A percentile compares a stretch with the other conserved stretches of the same genome.
Conservation (phyloP, 2,329 filamentous ascomycete genomes). For the Didymella arachidicola region DNA sequence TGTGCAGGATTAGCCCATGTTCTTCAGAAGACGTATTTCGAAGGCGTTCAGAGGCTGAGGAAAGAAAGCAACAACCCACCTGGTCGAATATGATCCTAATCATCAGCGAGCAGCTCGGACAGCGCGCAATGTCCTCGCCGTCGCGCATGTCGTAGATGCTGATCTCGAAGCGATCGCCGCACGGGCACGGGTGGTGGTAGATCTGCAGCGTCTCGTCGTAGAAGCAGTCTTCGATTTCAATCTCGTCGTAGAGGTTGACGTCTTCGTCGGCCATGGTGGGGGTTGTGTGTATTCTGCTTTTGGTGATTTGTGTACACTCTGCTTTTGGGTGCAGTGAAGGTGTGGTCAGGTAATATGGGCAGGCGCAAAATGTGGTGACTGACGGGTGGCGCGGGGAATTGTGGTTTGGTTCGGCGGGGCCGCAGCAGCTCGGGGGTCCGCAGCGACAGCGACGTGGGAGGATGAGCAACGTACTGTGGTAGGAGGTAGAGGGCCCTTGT, state of each 20-base stretch:
- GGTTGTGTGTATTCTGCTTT: background rate
- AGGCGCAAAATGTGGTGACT: conserved; percentile 9
- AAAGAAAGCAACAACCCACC: conserved; percentile 54
- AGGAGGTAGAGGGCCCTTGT: background rate
- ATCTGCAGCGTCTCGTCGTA: conserved; percentile 93
- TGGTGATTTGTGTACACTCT: too few species aligned
- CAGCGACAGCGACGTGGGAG: background rate
- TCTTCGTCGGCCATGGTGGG: conserved; percentile 47
- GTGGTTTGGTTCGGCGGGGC: background rate
- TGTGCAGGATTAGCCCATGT: conserved; percentile 15
- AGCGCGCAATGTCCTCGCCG: conserved; percentile 93
- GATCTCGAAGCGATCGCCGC: conserved; percentile 96
- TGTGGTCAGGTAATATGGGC: background rate
- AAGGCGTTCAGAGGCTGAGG: too few species aligned
- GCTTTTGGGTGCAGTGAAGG: background rate
- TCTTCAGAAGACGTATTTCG: background rate
- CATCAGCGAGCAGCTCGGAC: conserved; percentile 96
- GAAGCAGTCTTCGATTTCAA: conserved; percentile 93
- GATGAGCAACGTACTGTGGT: background rate
- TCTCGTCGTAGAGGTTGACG: conserved; percentile 88
- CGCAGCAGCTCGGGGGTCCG: background rate
- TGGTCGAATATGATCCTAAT: conserved; percentile 92
- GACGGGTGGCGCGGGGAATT: background rate
- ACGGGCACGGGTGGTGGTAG: conserved; percentile 96
- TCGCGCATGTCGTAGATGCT: conserved; percentile 83